Conservation (phyloP, 2,329 filamentous ascomycete genomes). For the Graphium sp. region DNA sequence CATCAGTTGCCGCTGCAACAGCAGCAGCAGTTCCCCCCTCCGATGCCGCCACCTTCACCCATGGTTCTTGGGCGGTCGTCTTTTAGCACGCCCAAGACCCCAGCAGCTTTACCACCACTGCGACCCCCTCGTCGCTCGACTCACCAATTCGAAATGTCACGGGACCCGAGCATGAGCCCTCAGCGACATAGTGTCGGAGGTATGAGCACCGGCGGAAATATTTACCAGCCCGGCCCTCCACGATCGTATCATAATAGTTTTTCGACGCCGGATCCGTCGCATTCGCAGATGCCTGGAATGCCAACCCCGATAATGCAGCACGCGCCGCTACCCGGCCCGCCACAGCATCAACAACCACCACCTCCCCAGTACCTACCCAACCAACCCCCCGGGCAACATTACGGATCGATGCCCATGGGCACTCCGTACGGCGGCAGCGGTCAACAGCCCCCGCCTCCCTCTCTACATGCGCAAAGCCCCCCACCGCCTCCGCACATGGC, state of each 20-base stretch:
- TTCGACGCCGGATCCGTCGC: constrained; percentile 12
- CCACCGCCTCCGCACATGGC: neutral
- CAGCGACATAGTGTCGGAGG: constrained; percentile 10
- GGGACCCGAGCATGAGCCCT: no score
- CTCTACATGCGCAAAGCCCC: neutral
- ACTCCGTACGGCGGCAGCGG: no score
- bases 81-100: no score
- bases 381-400: no score
- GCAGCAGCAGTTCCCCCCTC: constrained; percentile 1
- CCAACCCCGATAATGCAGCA: no score
- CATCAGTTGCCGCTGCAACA: no score
- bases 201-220: constrained; percentile 8
- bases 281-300: no score
- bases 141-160: neutral
- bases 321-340: no score
- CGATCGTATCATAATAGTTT: constrained; percentile 16
- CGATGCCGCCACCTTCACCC: neutral
- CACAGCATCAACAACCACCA: no score
- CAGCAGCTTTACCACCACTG: constrained; percentile 17
- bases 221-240: constrained; percentile 13
- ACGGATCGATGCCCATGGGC: no score
- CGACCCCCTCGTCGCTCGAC: constrained; percentile 17
- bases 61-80: no score
- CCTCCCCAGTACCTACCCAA: no score
- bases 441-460: constrained; percentile 1